These are phyloP conservation scores for Fusarium solani-melongenae DNA, from an alignment of 2,329 filamentous ascomycete genomes.

Conservation along the genomic window DNA sequence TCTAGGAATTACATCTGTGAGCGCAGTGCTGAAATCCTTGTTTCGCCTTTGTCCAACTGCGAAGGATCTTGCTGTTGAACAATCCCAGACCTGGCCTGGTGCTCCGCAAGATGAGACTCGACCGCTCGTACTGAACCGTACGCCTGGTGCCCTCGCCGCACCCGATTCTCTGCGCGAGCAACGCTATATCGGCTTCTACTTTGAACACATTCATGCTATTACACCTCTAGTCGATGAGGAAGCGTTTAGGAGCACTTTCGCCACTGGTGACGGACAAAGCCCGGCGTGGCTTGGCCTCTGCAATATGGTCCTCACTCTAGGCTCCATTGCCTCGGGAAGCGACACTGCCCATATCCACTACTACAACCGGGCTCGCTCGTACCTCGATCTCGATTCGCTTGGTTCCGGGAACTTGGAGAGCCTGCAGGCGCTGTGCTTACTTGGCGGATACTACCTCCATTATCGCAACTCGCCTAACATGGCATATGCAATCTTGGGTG, in stretches of 20 bases:
- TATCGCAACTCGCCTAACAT: constrained; percentile 83
- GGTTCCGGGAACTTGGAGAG: constrained; percentile 75
- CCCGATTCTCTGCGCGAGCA: constrained; percentile 47
- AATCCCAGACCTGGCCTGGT: constrained; percentile 38
- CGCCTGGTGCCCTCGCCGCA: constrained; percentile 53
- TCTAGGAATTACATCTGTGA: constrained; percentile 72
- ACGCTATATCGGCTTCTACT: constrained; percentile 68
- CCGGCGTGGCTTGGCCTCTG: constrained; percentile 69
- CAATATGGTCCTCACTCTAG: constrained; percentile 72
- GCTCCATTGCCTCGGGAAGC: constrained; percentile 67
- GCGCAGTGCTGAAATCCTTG: constrained; percentile 70
- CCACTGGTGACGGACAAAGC: constrained; percentile 61
- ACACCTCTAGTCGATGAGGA: constrained; percentile 70
- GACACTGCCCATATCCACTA: constrained; percentile 67
- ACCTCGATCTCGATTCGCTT: constrained; percentile 66
- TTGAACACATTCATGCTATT: constrained; percentile 69
- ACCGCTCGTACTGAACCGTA: not conserved
- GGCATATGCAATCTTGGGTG: constrained; percentile 78
- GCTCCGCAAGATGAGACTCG: constrained; percentile 5
- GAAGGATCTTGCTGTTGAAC: constrained; percentile 42
- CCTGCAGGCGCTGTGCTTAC: constrained; percentile 76
- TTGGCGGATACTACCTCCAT: constrained; percentile 82
- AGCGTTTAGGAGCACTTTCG: constrained; percentile 68
- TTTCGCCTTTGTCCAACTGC: constrained; percentile 47
- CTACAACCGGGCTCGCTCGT: constrained; percentile 64